A percentile compares a stretch with the other conserved stretches of the same genome.
phyloP scores from a whole-genome alignment of 23 red algal genomes.

The Cyanidioschyzon merolae region DNA sequence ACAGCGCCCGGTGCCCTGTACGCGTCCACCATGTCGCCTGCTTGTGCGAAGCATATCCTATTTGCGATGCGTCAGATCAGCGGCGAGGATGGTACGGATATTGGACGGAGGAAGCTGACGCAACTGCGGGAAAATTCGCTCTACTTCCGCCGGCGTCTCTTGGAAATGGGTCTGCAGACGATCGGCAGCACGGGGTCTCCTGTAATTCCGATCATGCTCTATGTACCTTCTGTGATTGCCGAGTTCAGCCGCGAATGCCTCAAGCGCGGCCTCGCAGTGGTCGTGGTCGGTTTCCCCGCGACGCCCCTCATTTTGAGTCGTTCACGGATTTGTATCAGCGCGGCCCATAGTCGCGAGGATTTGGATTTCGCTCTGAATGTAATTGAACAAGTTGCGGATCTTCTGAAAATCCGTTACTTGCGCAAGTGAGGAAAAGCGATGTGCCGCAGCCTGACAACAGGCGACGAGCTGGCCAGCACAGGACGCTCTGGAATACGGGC shows the following conservation, averaged over 20 bases:
- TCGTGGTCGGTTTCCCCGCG: conserved; percentile 97
- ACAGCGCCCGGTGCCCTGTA: conserved; percentile 58
- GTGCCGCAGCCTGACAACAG: too few relatives aligned
- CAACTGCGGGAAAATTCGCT: conserved; percentile 73
- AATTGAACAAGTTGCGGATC: conserved; percentile 74
- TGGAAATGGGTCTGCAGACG: conserved; percentile 80
- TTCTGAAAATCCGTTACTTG: conserved; percentile 73
- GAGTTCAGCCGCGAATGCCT: conserved; percentile 93
- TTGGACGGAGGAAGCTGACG: conserved; percentile 57
- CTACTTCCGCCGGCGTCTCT: conserved; percentile 66
- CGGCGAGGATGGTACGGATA: conserved; percentile 69
- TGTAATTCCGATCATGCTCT: conserved; percentile 98
- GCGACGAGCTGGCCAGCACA: too few relatives aligned
- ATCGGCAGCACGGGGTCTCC: conserved; percentile 81
- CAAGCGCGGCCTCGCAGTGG: conserved; percentile 72
- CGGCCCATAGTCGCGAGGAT: conserved; percentile 84
- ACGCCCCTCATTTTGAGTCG: conserved; percentile 78
- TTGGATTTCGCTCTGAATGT: conserved; percentile 76
- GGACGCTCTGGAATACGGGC: too few relatives aligned
- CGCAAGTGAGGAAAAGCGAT: too few relatives aligned
- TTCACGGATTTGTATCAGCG: conserved; percentile 80
- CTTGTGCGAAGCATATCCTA: conserved; percentile 74
- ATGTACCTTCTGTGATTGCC: conserved; percentile 75
- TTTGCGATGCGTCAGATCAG: conserved; percentile 73
- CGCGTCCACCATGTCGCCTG: conserved; percentile 76